These are phyloP conservation scores for Paecilomyces sp. DNA, from an alignment of 2,329 filamentous ascomycete genomes.

Conservation along the genomic window DNA sequence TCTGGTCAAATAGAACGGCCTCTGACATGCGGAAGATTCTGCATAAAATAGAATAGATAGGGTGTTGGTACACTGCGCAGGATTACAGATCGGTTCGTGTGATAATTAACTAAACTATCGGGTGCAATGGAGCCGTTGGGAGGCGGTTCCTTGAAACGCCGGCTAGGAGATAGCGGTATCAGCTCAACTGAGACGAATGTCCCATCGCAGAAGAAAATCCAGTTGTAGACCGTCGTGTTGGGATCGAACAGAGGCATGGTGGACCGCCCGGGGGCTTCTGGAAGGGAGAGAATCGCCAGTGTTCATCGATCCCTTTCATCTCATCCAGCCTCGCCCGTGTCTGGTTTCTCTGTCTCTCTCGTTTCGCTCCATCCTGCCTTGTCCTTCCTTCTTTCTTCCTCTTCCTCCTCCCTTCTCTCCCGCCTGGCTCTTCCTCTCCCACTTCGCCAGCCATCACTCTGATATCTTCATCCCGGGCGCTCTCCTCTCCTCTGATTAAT, in stretches of 20 bases:
- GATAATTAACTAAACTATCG: not conserved
- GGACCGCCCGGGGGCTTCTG: not conserved
- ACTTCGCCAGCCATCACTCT: not conserved
- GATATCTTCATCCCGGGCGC: constrained; percentile 2
- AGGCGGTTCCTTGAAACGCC: not conserved
- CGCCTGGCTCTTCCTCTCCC: not conserved
- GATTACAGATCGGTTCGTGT: no score
- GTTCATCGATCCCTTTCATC: not conserved
- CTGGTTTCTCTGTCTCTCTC: not conserved
- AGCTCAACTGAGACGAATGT: not conserved
- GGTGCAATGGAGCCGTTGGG: not conserved
- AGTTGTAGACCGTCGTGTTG: not conserved
- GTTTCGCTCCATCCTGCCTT: not conserved
- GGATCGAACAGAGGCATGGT: not conserved
- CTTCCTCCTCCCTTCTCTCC: not conserved
- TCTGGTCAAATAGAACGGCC: no score
- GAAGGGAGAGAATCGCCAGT: not conserved
- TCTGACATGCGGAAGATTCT: no score
- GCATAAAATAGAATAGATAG: not conserved
- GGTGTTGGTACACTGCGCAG: not conserved
- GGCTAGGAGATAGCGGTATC: not conserved
- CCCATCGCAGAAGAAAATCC: not conserved
- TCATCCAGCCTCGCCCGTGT: not conserved
- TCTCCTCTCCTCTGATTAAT: not conserved
- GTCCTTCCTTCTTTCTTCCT: not conserved